Evolutionary conservation across 1,284 basidiomycete genomes (phyloP).

Genomic region (Boletus sp.): DNA sequence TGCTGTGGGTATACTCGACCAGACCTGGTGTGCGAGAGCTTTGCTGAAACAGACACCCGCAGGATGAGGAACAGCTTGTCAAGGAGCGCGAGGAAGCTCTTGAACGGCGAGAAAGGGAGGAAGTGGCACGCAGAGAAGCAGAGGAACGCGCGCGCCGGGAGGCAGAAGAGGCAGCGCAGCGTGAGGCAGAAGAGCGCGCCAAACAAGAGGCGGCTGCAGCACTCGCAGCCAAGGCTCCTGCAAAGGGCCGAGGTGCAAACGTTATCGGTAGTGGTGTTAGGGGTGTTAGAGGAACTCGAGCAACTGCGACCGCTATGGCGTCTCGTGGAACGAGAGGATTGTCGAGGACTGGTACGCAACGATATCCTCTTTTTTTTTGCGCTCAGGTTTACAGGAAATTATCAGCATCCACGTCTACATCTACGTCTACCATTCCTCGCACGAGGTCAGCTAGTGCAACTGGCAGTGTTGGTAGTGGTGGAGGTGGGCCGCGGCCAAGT

Average conservation of each 20-base stretch:
- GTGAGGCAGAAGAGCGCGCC: slow-evolving; percentile 32
- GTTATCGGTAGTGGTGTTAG: slow-evolving; percentile 44
- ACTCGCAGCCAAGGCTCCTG: slow-evolving; percentile 22
- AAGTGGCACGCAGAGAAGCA: slow-evolving; percentile 47
- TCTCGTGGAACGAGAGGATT: slow-evolving; percentile 34
- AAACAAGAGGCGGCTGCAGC: slow-evolving; percentile 25
- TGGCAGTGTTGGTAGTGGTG: slow-evolving; percentile 19
- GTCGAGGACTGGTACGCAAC: slow-evolving; percentile 23
- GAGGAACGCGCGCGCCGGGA: slow-evolving; percentile 46
- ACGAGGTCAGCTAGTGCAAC: slow-evolving; percentile 29
- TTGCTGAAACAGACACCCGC: slow-evolving; percentile 7
- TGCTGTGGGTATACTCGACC: slow-evolving; percentile 42
- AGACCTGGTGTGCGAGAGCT: neutral
- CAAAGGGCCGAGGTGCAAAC: slow-evolving; percentile 34
- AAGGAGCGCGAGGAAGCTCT: slow-evolving; percentile 45
- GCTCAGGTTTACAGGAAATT: slow-evolving; percentile 7
- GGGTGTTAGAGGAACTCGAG: slow-evolving; percentile 54
- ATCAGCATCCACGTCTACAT: slow-evolving; percentile 15
- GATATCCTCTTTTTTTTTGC: neutral
- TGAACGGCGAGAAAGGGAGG: slow-evolving; percentile 48
- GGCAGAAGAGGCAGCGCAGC: slow-evolving; percentile 36
- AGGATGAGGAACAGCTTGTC: slow-evolving; percentile 59
- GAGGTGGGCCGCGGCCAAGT: slow-evolving; percentile 23
- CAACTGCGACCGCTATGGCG: slow-evolving; percentile 34
- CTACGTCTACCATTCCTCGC: slow-evolving; percentile 22